Conservation (phyloP, 495 filamentous ascomycete species). For the Sphaerosporella brunnea region DNA sequence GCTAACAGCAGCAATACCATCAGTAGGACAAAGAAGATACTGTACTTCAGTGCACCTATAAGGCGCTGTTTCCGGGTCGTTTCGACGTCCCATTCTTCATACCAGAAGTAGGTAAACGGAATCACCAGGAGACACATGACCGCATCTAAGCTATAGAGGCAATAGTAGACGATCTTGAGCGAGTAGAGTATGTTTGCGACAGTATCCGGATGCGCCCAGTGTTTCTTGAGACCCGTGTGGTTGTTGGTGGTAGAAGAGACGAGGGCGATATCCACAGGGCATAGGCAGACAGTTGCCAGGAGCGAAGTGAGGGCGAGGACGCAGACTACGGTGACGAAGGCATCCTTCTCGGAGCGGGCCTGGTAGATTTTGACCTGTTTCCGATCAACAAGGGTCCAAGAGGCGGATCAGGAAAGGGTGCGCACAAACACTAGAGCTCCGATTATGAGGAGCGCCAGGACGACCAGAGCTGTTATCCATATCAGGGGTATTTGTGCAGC, state of each 20-base stretch:
- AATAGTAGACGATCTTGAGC: slow-evolving; percentile 79
- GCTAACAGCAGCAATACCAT: slow-evolving; percentile 70
- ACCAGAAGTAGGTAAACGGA: slow-evolving; percentile 91
- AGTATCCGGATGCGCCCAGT: slow-evolving; percentile 70
- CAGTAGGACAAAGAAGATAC: slow-evolving; percentile 62
- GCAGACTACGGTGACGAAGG: slow-evolving; percentile 58
- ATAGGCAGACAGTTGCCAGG: slow-evolving; percentile 77
- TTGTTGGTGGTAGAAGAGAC: slow-evolving; percentile 72
- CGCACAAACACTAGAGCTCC: slow-evolving; percentile 21
- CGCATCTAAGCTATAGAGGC: slow-evolving; percentile 79
- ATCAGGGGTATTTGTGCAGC: slow-evolving; percentile 23
- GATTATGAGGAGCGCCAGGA: slow-evolving; percentile 17
- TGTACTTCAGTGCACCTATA: slow-evolving; percentile 79
- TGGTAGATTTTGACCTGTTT: slow-evolving; percentile 45
- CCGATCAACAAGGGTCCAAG: slow-evolving; percentile 5
- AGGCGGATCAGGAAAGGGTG: neutral
- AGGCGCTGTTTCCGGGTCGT: slow-evolving; percentile 64
- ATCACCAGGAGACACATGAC: slow-evolving; percentile 77
- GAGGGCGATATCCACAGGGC: slow-evolving; percentile 88
- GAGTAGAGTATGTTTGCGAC: slow-evolving; percentile 61
- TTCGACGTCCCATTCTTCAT: slow-evolving; percentile 55
- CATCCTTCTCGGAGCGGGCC: slow-evolving; percentile 65
- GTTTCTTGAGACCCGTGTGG: slow-evolving; percentile 64
- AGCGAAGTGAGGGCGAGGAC: slow-evolving; percentile 72
- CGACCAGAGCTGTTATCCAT: slow-evolving; percentile 23